Evolutionary conservation across 2,329 filamentous ascomycete species (phyloP), one percentile per base, ranked within the genome.

Genomic region (Monascus ruber): DNA sequence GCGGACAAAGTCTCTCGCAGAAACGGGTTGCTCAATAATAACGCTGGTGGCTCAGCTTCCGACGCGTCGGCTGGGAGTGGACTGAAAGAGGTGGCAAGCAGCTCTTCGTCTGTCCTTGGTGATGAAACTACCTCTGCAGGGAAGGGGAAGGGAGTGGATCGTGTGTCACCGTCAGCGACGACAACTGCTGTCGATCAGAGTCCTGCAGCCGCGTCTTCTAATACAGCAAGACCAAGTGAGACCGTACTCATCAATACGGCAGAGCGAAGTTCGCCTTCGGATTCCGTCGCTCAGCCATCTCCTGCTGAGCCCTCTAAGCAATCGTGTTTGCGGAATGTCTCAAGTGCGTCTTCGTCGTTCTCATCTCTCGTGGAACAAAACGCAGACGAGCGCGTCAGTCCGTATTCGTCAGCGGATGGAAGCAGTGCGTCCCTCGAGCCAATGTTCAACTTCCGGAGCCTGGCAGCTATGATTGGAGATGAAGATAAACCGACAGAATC

Each of bases 361-460:
- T 93, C 87, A 0, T 94, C 85, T 0, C 69, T 81, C 8, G 70
- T 77, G 0, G 85, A 89, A 37, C 84, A 81, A 27, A 54, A 51
- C 7, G 42, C 58, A 1, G 58, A 59, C 2, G 63, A 65, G 24
- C 55, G 54, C 17, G 38, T 50, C 3, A 67, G 71, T 1, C 66
- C 70, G 1, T 74, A 68, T 26, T 72, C 69, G 35, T 69, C 68
- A 1, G 66, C 71, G 4, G 69, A 71, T 9, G 64, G 64, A 47
- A 64, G 63, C 5, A 72, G 68, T 39, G 53, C 68, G 4, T 71
- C 72, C 34, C 66, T 72, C 0, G 88, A 95, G 55, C 77, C 86
- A 3, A 78, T 94, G 75, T 91, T 94, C 63, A 95, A 94, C 59
- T 95, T 95, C 56, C 74, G 79, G 40, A 94, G 86, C 49, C 66